These are phyloP conservation scores for Aspergillus luchuensis DNA, from an alignment of 2,329 filamentous ascomycete genomes.

Conservation along the genomic window DNA sequence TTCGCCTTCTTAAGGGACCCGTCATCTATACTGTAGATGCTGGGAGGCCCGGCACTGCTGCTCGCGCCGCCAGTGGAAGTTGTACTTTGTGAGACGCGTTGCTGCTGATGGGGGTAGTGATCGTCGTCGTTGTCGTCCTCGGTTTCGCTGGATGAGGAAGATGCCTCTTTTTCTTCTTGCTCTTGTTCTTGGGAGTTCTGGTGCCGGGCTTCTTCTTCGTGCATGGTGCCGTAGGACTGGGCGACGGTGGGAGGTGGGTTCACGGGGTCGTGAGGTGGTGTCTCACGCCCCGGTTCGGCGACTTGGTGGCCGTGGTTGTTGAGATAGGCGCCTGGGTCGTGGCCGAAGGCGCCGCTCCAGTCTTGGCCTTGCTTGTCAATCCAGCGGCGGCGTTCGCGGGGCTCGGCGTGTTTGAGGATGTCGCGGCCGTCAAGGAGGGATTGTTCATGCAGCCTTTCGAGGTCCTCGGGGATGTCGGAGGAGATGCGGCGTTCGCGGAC, in stretches of 20 bases:
- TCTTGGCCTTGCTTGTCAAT: conserved; percentile 77
- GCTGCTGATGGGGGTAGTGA: conserved; percentile 1
- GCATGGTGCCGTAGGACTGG: conserved; percentile 1
- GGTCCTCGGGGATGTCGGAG: conserved; percentile 70
- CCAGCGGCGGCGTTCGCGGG: conserved; percentile 72
- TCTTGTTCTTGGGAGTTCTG: conserved; percentile 3
- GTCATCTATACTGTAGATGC: conserved; percentile 28
- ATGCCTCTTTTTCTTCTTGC: conserved; percentile 12
- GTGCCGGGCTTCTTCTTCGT: conserved; percentile 35
- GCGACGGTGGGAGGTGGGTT: conserved; percentile 37
- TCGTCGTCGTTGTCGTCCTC: conserved; percentile 22
- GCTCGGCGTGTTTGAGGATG: conserved; percentile 69
- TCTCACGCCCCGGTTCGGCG: conserved; percentile 58
- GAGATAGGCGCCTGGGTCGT: conserved; percentile 67
- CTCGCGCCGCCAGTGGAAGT: neutral
- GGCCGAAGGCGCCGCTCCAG: conserved; percentile 83
- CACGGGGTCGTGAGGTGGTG: conserved; percentile 55
- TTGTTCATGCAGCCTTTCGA: conserved; percentile 77
- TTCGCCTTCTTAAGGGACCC: conserved; percentile 35
- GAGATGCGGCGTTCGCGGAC: conserved; percentile 72
- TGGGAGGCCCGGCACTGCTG: conserved; percentile 2
- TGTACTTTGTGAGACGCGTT: neutral
- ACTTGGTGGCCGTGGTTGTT: conserved; percentile 56
- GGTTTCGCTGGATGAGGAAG: conserved; percentile 23
- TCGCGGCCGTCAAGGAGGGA: conserved; percentile 79